phyloP scores from a whole-genome alignment of 2,329 filamentous ascomycete genomes.

The Paracamarosporium sp. region DNA sequence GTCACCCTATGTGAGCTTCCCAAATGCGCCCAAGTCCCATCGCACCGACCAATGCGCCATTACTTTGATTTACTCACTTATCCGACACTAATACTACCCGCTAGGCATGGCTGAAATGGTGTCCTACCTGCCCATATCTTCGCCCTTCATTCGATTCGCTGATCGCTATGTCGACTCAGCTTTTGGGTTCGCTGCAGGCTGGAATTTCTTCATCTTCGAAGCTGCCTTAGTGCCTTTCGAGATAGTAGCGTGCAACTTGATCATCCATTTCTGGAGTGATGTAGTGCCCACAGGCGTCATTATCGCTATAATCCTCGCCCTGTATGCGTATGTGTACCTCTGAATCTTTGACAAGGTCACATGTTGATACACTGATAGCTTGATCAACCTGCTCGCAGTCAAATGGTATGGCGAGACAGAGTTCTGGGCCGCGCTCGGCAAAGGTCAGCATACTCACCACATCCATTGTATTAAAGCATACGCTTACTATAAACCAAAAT shows the following conservation, averaged over 20 bases:
- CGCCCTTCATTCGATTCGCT: constrained; percentile 79
- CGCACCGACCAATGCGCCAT: constrained; percentile 18
- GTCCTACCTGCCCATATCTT: constrained; percentile 77
- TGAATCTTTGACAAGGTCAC: neutral
- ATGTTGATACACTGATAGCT: constrained; percentile 31
- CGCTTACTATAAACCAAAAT: neutral
- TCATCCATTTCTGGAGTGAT: constrained; percentile 58
- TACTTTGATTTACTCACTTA: too few species aligned
- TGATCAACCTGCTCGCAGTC: constrained; percentile 71
- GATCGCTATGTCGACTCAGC: constrained; percentile 78
- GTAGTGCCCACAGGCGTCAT: constrained; percentile 65
- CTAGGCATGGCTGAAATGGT: constrained; percentile 75
- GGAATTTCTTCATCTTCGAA: constrained; percentile 77
- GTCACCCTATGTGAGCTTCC: constrained; percentile 48
- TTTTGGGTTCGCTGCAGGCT: constrained; percentile 75
- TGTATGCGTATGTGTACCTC: constrained; percentile 60
- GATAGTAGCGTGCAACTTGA: constrained; percentile 58
- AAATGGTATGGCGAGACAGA: constrained; percentile 63
- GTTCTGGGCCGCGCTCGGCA: constrained; percentile 73
- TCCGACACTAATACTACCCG: constrained; percentile 22
- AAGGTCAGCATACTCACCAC: constrained; percentile 21
- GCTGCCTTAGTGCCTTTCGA: constrained; percentile 73
- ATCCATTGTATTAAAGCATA: too few species aligned
- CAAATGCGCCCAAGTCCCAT: constrained; percentile 23
- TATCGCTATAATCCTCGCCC: constrained; percentile 65